phyloP scores from a whole-genome alignment of 140 eudicot genomes.

The Oenanthe javanica region DNA sequence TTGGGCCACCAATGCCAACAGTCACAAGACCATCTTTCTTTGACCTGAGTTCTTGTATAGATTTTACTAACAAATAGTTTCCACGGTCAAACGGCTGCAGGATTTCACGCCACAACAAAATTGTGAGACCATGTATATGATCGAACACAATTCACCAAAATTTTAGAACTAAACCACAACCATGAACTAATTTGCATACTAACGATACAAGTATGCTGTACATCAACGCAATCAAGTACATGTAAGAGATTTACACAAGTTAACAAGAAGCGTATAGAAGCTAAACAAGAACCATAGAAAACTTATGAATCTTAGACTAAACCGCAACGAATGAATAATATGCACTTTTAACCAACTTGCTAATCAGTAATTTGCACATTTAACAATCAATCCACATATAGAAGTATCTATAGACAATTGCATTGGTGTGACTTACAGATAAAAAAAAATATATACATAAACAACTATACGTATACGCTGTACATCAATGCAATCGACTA shows the following conservation, averaged over 20 bases:
- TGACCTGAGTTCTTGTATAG: slow-evolving; percentile 93
- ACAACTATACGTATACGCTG: no score
- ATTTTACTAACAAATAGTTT: slow-evolving; percentile 79
- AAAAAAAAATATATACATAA: neutral
- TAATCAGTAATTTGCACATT: neutral
- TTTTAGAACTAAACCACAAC: neutral
- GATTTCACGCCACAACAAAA: slow-evolving; percentile 12
- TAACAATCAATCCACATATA: neutral
- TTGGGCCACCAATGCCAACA: slow-evolving; percentile 98
- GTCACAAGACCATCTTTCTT: slow-evolving; percentile 87
- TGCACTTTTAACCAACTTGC: no score
- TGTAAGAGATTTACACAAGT: neutral
- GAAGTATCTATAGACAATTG: neutral
- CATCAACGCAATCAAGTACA: neutral
- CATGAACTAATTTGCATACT: neutral
- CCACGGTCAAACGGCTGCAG: slow-evolving; percentile 94
- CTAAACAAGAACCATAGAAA: neutral
- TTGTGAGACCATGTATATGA: neutral
- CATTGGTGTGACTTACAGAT: neutral
- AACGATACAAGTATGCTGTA: neutral
- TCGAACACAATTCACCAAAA: neutral
- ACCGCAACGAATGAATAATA: neutral
- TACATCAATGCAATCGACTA: neutral
- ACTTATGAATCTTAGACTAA: neutral
- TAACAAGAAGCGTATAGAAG: neutral